A percentile compares a stretch with the other conserved stretches of the same genome.
phyloP scores from a whole-genome alignment of 352 stramenopile genomes.

The Bremia lactucae region DNA sequence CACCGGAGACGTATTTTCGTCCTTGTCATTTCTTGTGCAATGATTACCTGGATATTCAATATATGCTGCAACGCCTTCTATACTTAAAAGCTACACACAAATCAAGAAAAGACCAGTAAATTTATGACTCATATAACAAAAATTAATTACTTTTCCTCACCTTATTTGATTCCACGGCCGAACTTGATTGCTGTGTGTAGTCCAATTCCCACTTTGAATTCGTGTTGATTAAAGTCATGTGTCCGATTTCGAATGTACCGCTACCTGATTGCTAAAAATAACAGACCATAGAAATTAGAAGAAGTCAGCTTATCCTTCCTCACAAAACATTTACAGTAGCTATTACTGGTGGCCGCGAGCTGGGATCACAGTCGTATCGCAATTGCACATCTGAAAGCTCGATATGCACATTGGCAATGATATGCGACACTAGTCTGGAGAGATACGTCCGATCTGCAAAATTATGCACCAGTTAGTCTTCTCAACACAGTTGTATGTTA shows the following conservation, averaged over 20 bases:
- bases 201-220: conserved; percentile 66
- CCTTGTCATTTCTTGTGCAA: not conserved
- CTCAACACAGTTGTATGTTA: not conserved
- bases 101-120: too few species aligned
- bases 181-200: conserved; percentile 66
- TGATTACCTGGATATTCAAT: conserved; percentile 44
- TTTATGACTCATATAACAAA: too few species aligned
- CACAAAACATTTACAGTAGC: not conserved
- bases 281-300: conserved; percentile 1
- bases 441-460: conserved; percentile 67
- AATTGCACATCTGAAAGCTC: conserved; percentile 73
- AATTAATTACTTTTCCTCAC: conserved; percentile 13
- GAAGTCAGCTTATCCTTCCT: not conserved
- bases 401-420: conserved; percentile 83
- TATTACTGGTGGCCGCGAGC: conserved; percentile 51
- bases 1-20: conserved; percentile 1
- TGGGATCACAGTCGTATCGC: conserved; percentile 67
- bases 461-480: conserved; percentile 1
- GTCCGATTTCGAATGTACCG: conserved; percentile 52
- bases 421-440: conserved; percentile 68
- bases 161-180: conserved; percentile 72
- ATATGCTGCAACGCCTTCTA: conserved; percentile 55
- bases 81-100: conserved; percentile 43
- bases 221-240: conserved; percentile 63
- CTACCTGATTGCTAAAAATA: conserved; percentile 46